phyloP scores from a whole-genome alignment of 176 grass and related monocot species.

The Hordeum marinum region DNA sequence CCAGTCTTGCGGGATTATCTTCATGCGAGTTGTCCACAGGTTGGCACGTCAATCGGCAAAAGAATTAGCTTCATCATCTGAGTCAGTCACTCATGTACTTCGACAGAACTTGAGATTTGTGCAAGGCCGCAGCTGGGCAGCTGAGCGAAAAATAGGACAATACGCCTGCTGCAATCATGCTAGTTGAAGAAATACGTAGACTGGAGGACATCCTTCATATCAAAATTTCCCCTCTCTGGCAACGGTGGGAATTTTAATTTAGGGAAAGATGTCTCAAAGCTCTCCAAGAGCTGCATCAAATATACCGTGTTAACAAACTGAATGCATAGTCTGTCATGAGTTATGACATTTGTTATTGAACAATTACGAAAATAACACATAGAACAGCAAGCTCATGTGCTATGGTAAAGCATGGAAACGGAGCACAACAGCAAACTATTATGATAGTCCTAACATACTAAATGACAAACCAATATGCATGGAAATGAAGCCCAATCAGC shows the following conservation, averaged over 20 bases:
- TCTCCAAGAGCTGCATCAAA: slow-evolving; percentile 74
- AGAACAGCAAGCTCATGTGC: neutral
- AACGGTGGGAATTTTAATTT: slow-evolving; percentile 57
- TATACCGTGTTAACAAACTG: slow-evolving; percentile 8
- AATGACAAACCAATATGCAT: neutral
- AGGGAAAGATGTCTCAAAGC: slow-evolving; percentile 80
- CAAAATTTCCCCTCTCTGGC: slow-evolving; percentile 87
- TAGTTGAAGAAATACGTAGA: slow-evolving; percentile 96
- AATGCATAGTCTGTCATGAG: neutral
- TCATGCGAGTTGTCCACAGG: neutral
- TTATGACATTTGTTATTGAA: neutral
- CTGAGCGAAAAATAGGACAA: neutral
- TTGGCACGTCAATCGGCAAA: neutral
- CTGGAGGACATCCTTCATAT: slow-evolving; percentile 75
- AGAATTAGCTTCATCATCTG: slow-evolving; percentile 20
- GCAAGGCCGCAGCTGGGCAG: neutral
- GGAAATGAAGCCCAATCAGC: neutral
- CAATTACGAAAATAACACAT: neutral
- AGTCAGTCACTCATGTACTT: slow-evolving; percentile 4
- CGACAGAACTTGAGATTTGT: neutral
- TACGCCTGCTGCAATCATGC: neutral
- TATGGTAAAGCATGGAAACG: neutral
- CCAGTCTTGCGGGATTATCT: neutral
- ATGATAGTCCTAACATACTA: neutral
- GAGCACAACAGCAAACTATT: neutral